Evolutionary conservation across 2,329 filamentous ascomycete species (phyloP).

Genomic region (Diplodia mutila): DNA sequence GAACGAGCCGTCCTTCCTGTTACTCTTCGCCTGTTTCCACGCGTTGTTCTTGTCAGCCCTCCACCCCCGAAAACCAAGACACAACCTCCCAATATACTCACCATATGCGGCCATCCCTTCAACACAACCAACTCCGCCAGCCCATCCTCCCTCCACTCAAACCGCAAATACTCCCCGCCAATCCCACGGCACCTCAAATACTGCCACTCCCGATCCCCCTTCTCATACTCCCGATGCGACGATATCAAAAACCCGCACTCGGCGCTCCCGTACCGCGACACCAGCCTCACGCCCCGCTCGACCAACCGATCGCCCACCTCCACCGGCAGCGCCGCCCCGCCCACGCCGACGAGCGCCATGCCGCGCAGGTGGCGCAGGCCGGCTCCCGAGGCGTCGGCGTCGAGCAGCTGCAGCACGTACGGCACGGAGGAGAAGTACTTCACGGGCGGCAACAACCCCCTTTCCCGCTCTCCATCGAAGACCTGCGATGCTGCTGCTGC

Average conservation of each 20-base stretch:
- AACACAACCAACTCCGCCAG: slow-evolving; percentile 61
- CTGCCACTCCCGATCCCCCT: slow-evolving; percentile 62
- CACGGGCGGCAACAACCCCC: slow-evolving; percentile 45
- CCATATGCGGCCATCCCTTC: slow-evolving; percentile 60
- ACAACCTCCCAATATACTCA: background rate
- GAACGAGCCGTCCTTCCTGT: slow-evolving; percentile 63
- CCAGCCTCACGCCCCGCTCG: slow-evolving; percentile 55
- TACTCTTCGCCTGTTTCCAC: slow-evolving; percentile 52
- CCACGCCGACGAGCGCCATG: slow-evolving; percentile 67
- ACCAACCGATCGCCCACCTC: slow-evolving; percentile 60
- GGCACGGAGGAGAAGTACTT: slow-evolving; percentile 67
- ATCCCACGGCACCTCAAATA: slow-evolving; percentile 57
- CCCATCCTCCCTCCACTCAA: slow-evolving; percentile 45
- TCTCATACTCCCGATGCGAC: slow-evolving; percentile 59
- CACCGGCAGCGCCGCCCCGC: slow-evolving; percentile 61
- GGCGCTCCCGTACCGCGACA: slow-evolving; percentile 67
- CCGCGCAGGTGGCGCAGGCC: slow-evolving; percentile 50
- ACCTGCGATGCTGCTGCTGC: too few relatives aligned
- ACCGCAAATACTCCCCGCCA: slow-evolving; percentile 48
- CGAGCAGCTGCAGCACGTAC: slow-evolving; percentile 60
- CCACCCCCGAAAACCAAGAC: background rate
- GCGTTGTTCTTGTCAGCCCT: background rate
- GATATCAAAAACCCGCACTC: slow-evolving; percentile 70
- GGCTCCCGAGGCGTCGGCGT: slow-evolving; percentile 41
- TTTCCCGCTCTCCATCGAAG: background rate